Conservation (phyloP, 208 protist species). For the Crithidia brevicula region DNA sequence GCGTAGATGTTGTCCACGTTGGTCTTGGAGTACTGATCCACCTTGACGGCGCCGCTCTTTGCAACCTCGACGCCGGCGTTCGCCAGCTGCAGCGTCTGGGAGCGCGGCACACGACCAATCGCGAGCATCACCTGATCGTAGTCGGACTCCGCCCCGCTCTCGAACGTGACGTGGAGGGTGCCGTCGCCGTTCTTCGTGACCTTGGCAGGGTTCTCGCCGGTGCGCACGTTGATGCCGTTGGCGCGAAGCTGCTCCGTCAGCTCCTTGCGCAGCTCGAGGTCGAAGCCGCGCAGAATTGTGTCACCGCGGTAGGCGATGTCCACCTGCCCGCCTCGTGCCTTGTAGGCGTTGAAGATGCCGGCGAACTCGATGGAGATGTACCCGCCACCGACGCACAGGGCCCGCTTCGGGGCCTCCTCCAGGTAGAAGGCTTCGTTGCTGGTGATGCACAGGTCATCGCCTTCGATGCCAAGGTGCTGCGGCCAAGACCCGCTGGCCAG, state of each 20-base stretch:
- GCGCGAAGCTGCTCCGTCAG: constrained; percentile 80
- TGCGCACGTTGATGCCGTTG: constrained; percentile 84
- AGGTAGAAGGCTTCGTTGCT: constrained; percentile 94
- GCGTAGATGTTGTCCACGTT: constrained; percentile 96
- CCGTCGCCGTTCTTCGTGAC: constrained; percentile 76
- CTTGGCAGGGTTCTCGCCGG: constrained; percentile 76
- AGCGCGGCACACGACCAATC: constrained; percentile 95
- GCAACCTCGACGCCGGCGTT: constrained; percentile 89
- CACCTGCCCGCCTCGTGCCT: constrained; percentile 66
- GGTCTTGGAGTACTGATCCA: constrained; percentile 95
- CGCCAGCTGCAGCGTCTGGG: constrained; percentile 90
- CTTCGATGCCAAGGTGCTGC: constrained; percentile 73
- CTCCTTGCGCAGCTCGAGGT: constrained; percentile 74
- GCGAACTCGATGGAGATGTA: constrained; percentile 93
- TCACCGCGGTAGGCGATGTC: constrained; percentile 83
- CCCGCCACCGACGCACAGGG: constrained; percentile 87
- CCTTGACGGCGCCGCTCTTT: constrained; percentile 86
- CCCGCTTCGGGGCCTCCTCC: constrained; percentile 68
- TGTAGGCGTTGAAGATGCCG: constrained; percentile 93
- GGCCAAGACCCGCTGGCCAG: constrained; percentile 90
- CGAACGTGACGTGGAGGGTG: constrained; percentile 76
- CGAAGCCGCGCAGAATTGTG: constrained; percentile 88
- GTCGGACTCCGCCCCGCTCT: constrained; percentile 78
- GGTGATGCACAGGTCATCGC: constrained; percentile 90
- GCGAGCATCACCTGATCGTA: constrained; percentile 96